These are phyloP conservation scores for Lactuca sativa DNA, from an alignment of 129 eudicot genomes.

Conservation along the genomic window DNA sequence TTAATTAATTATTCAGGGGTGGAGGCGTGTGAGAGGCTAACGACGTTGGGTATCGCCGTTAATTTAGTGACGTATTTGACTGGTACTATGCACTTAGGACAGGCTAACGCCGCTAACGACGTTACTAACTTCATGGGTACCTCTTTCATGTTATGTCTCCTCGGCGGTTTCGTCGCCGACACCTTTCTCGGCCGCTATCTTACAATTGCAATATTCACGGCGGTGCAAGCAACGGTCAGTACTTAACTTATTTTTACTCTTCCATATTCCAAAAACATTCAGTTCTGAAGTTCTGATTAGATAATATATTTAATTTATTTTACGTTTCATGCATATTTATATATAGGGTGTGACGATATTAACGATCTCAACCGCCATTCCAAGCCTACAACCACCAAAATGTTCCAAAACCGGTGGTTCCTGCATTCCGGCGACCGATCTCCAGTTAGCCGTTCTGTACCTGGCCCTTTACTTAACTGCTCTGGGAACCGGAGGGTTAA, in stretches of 20 bases:
- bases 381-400: slow-evolving; percentile 81
- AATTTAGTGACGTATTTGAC: slow-evolving; percentile 88
- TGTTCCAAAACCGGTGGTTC: slow-evolving; percentile 44
- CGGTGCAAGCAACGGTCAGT: slow-evolving; percentile 84
- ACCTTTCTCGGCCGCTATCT: slow-evolving; percentile 89
- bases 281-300: background rate
- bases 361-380: slow-evolving; percentile 77
- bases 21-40: slow-evolving; percentile 83
- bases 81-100: slow-evolving; percentile 85
- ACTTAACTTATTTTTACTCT: background rate
- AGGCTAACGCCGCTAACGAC: slow-evolving; percentile 82
- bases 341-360: slow-evolving; percentile 75
- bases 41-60: slow-evolving; percentile 89
- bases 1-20: slow-evolving; percentile 35
- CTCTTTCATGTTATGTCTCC: slow-evolving; percentile 83
- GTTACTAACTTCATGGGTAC: slow-evolving; percentile 94
- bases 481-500: slow-evolving; percentile 91
- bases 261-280: background rate
- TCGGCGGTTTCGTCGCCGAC: slow-evolving; percentile 95
- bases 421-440: slow-evolving; percentile 58
- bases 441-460: slow-evolving; percentile 56
- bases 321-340: background rate
- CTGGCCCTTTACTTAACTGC: slow-evolving; percentile 85
- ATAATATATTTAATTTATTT: background rate
- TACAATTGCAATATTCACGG: slow-evolving; percentile 79